A percentile compares a stretch with the other conserved stretches of the same genome.
Evolutionary conservation across 2,329 filamentous ascomycete species (phyloP).

Genomic region (Pseudohalonectria lignicola): DNA sequence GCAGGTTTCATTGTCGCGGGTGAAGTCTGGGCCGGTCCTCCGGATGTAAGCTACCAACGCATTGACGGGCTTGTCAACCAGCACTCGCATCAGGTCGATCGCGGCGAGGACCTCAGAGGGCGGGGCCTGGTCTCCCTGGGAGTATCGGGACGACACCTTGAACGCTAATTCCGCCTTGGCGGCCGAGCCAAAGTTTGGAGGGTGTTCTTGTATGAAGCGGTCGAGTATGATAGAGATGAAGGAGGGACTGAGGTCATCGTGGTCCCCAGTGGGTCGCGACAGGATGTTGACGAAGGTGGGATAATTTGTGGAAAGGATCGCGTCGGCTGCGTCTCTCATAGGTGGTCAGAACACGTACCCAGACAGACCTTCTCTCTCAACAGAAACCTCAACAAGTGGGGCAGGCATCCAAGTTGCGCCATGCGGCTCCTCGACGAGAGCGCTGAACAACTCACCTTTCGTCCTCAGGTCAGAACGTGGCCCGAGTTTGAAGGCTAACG

Average conservation of each 20-base stretch:
- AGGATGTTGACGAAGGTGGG: conserved; percentile 68
- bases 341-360: too few species aligned
- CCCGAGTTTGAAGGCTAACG: conserved; percentile 79
- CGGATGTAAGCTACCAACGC: conserved; percentile 59
- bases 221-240: conserved; percentile 76
- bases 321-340: conserved; percentile 67
- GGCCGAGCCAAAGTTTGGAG: conserved; percentile 71
- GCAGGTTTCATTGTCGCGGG: conserved; percentile 61
- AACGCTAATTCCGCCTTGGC: conserved; percentile 59
- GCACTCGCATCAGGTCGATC: conserved; percentile 56
- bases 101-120: conserved; percentile 61
- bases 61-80: conserved; percentile 46
- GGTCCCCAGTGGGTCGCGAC: conserved; percentile 51
- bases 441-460: conserved; percentile 85
- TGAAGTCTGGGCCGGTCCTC: conserved; percentile 62
- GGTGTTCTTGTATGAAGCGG: conserved; percentile 76
- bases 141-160: conserved; percentile 59
- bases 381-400: too few species aligned
- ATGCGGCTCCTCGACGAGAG: too few species aligned
- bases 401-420: too few species aligned
- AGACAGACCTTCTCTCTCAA: too few species aligned
- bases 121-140: conserved; percentile 49
- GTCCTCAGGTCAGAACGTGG: conserved; percentile 71
- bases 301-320: conserved; percentile 76
- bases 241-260: conserved; percentile 53